Evolutionary conservation across 345 rosid genomes (phyloP).

Genomic region (Eucalyptus tenuipes): DNA sequence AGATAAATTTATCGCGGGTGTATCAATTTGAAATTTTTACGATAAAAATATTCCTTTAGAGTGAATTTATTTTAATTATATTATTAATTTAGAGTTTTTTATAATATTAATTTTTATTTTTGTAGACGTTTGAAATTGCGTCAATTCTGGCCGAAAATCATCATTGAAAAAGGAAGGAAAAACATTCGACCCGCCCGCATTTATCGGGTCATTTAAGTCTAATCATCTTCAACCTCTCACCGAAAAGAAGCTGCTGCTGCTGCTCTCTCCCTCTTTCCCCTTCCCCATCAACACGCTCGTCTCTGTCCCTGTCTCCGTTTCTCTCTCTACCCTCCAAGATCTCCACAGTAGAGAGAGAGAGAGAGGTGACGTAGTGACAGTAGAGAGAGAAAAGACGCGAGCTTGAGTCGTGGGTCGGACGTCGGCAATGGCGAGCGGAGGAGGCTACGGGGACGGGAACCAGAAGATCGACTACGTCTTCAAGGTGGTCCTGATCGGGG

Average conservation of each 20-base stretch:
- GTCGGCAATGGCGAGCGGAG: constrained; percentile 42
- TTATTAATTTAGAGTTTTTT: too few relatives aligned
- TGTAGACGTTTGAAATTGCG: fast-evolving
- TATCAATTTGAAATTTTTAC: fast-evolving
- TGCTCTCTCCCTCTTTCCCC: background rate
- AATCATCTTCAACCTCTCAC: background rate
- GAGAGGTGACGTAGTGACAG: background rate
- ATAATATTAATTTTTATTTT: background rate
- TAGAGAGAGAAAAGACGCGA: background rate
- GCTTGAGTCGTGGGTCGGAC: background rate
- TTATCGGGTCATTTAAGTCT: background rate
- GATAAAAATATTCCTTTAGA: fast-evolving
- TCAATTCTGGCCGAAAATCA: background rate
- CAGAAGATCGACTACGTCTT: constrained; percentile 65
- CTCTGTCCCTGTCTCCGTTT: background rate
- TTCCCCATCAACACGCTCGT: background rate
- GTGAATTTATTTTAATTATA: too few relatives aligned
- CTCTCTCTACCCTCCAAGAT: background rate
- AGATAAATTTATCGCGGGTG: fast-evolving
- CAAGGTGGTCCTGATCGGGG: constrained; percentile 87
- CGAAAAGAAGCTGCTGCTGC: background rate
- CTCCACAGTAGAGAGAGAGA: background rate
- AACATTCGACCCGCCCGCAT: background rate
- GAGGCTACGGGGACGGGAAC: constrained; percentile 37
- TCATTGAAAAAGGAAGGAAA: background rate